Conservation (phyloP, 1,284 basidiomycete genomes). For the Fomitopsis pinicola region DNA sequence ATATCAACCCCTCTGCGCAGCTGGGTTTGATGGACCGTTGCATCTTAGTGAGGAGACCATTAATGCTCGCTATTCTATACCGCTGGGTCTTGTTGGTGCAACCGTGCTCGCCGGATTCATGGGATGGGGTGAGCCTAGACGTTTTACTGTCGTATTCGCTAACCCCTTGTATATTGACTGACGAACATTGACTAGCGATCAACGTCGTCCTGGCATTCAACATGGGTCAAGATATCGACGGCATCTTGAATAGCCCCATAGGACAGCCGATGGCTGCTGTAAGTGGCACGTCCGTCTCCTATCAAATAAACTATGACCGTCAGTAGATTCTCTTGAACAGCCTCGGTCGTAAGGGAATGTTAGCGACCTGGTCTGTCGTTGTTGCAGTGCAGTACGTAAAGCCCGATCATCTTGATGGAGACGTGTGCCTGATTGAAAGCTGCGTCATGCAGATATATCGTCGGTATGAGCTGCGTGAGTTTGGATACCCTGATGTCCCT, state of each 20-base stretch:
- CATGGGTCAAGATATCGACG: conserved; percentile 59
- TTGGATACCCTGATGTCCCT: not conserved
- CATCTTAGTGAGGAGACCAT: conserved; percentile 62
- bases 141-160: too few species aligned
- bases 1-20: not conserved
- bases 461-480: conserved; percentile 61
- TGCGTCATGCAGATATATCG: conserved; percentile 50
- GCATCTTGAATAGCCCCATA: conserved; percentile 51
- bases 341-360: conserved; percentile 58
- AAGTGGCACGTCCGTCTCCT: not conserved
- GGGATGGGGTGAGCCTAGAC: conserved; percentile 53
- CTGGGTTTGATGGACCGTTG: conserved; percentile 7
- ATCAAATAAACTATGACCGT: not conserved
- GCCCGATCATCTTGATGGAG: too few species aligned
- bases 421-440: not conserved
- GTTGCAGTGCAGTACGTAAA: conserved; percentile 56
- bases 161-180: not conserved
- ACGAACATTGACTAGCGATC: conserved; percentile 18
- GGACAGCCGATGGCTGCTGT: conserved; percentile 47
- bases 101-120: conserved; percentile 56
- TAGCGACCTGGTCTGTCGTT: conserved; percentile 63
- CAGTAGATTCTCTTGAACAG: conserved; percentile 62
- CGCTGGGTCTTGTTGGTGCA: conserved; percentile 67
- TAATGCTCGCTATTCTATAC: conserved; percentile 72
- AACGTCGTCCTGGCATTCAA: conserved; percentile 59